These are phyloP conservation scores for Sclerotiophoma versabilis DNA, from an alignment of 2,329 filamentous ascomycete species.

Conservation along the genomic window DNA sequence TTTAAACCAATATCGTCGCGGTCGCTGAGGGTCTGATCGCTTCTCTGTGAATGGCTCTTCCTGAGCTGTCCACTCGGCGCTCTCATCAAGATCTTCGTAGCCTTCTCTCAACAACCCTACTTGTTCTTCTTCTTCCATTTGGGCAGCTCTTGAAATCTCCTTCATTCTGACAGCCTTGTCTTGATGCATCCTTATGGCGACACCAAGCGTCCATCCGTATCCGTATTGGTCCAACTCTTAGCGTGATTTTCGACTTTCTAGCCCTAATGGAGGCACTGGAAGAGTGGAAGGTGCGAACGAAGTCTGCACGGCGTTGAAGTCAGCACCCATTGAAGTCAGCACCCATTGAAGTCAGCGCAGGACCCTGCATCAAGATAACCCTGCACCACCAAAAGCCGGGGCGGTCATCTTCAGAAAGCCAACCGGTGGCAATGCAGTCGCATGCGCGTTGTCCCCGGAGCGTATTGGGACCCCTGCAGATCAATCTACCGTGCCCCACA, in stretches of 20 bases:
- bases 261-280: no score
- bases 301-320: no score
- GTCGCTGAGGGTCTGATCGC: neutral
- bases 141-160: slow-evolving; percentile 6
- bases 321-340: no score
- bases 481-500: slow-evolving; percentile 6
- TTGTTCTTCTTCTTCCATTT: slow-evolving; percentile 23
- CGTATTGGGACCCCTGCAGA: neutral
- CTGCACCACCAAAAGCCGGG: no score
- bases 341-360: no score
- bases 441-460: neutral
- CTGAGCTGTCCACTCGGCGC: slow-evolving; percentile 3
- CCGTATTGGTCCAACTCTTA: neutral
- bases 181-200: neutral
- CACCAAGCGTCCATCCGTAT: neutral
- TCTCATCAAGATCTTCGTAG: slow-evolving; percentile 10
- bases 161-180: slow-evolving; percentile 4
- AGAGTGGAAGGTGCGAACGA: neutral
- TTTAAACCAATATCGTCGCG: neutral
- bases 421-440: neutral
- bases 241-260: neutral
- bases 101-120: slow-evolving; percentile 28
- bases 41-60: neutral
- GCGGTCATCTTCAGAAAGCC: neutral
- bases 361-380: no score